These are phyloP conservation scores for Plasmodium cynomolgi DNA, from an alignment of 169 alveolate species.

Conservation along the genomic window DNA sequence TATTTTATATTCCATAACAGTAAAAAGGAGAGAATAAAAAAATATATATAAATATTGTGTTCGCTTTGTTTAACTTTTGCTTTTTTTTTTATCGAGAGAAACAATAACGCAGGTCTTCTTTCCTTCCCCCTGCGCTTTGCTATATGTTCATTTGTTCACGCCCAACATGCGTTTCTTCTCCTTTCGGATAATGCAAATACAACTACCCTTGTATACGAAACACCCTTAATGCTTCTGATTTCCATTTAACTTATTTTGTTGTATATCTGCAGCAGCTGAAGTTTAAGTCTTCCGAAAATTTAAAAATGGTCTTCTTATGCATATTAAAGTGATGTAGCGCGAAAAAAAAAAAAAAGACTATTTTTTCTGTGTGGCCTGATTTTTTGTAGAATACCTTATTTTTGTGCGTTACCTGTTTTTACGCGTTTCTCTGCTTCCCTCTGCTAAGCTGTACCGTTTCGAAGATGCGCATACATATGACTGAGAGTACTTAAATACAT, in stretches of 20 bases:
- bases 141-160: background rate
- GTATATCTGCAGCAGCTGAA: constrained; percentile 21
- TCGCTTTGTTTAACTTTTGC: background rate
- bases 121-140: constrained; percentile 2
- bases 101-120: background rate
- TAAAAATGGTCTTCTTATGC: constrained; percentile 65
- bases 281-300: constrained; percentile 61
- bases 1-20: constrained; percentile 43
- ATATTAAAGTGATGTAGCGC: constrained; percentile 26
- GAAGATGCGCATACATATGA: background rate
- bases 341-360: background rate
- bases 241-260: constrained; percentile 71
- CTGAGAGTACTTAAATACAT: background rate
- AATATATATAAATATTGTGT: background rate
- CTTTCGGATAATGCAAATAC: constrained; percentile 1
- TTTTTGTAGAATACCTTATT: background rate
- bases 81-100: background rate
- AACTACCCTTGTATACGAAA: constrained; percentile 42
- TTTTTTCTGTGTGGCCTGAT: constrained; percentile 5
- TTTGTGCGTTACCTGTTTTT: background rate
- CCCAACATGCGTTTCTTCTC: constrained; percentile 25
- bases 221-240: constrained; percentile 8
- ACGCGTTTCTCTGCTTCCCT: background rate
- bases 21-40: constrained; percentile 7
- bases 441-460: background rate